phyloP scores from a whole-genome alignment of 2,329 filamentous ascomycete species.

The Arachnomyces sp. region DNA sequence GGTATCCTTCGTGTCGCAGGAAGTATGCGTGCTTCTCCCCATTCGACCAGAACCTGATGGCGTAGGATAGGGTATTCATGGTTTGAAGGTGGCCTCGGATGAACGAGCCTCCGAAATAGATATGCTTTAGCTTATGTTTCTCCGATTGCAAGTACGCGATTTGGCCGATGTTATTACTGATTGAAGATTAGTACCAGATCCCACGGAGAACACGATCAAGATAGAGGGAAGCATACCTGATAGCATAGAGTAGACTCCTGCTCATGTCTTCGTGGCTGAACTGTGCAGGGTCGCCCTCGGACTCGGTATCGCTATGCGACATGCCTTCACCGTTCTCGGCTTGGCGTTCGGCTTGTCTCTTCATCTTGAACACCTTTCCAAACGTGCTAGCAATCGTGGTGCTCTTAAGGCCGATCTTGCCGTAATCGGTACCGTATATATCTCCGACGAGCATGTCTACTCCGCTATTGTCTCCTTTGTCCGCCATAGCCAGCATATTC shows the following conservation, averaged over 20 bases:
- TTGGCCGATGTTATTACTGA: constrained; percentile 93
- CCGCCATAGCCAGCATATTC: constrained; percentile 90
- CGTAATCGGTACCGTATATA: constrained; percentile 93
- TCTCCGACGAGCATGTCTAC: constrained; percentile 97
- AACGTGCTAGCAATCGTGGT: constrained; percentile 94
- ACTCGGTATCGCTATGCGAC: constrained; percentile 44
- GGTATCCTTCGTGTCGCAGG: constrained; percentile 87
- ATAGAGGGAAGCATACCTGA: constrained; percentile 46
- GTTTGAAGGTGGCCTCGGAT: constrained; percentile 95
- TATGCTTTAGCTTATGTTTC: constrained; percentile 81
- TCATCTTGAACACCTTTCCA: constrained; percentile 92
- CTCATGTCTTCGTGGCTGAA: constrained; percentile 84
- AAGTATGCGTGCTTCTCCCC: constrained; percentile 94
- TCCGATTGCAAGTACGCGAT: constrained; percentile 96
- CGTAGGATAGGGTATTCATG: constrained; percentile 94
- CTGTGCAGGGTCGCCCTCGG: constrained; percentile 31
- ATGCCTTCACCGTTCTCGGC: constrained; percentile 65
- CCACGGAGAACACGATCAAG: constrained; percentile 2
- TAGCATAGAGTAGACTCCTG: constrained; percentile 83
- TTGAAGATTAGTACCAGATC: constrained; percentile 17
- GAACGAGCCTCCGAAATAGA: constrained; percentile 96
- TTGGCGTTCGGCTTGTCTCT: constrained; percentile 69
- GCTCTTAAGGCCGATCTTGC: constrained; percentile 91
- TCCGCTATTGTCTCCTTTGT: constrained; percentile 80
- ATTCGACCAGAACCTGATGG: constrained; percentile 96